Percentiles rank a stretch among this genome's conserved stretches.
phyloP scores from a whole-genome alignment of 805 yeast genomes.

The Candida jianshihensis region DNA sequence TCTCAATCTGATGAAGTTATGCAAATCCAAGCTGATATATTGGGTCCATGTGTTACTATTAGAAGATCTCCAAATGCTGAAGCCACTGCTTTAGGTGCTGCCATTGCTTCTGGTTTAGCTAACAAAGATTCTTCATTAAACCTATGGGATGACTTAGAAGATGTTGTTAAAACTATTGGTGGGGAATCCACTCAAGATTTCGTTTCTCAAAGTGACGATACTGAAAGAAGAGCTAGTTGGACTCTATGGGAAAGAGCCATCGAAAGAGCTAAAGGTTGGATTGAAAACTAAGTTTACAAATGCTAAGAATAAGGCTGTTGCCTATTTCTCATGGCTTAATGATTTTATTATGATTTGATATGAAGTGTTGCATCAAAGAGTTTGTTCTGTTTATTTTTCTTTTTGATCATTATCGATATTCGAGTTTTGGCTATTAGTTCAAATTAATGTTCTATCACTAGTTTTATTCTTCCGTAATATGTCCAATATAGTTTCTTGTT shows the following conservation, averaged over 20 bases:
- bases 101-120: conserved; percentile 86
- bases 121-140: conserved; percentile 43
- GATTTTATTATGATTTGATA: background rate
- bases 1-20: conserved; percentile 83
- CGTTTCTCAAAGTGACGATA: conserved; percentile 40
- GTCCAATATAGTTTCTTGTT: no score
- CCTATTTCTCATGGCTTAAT: background rate
- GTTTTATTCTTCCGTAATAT: no score
- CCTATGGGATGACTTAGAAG: conserved; percentile 71
- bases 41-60: conserved; percentile 82
- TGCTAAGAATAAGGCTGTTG: no score
- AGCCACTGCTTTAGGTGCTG: conserved; percentile 94
- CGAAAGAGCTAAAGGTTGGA: conserved; percentile 78
- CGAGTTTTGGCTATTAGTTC: no score
- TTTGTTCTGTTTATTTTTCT: no score
- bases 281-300: conserved; percentile 20
- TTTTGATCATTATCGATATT: no score
- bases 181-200: conserved; percentile 29
- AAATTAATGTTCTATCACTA: no score
- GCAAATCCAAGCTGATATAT: conserved; percentile 89
- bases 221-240: conserved; percentile 59
- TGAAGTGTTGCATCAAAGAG: background rate
- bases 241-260: conserved; percentile 81
- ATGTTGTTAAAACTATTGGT: conserved; percentile 42
- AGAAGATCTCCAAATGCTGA: conserved; percentile 77